A percentile compares a stretch with the other conserved stretches of the same genome.
Conservation (phyloP, 169 alveolate genomes). For the Cryptosporidium bovis region DNA sequence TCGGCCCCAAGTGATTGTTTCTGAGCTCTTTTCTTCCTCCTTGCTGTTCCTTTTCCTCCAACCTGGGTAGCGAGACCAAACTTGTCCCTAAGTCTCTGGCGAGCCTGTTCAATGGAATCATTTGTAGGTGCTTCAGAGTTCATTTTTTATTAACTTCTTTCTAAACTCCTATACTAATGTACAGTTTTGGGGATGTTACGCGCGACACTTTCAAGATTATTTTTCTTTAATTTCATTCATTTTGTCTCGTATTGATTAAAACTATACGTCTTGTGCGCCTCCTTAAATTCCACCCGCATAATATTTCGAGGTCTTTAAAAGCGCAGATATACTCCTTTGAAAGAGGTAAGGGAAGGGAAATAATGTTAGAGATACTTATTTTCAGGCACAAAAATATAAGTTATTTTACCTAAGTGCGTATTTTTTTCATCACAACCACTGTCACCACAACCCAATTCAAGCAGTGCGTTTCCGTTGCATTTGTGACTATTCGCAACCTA, state of each 20-base stretch:
- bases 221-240: conserved; percentile 1
- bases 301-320: background rate
- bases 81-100: conserved; percentile 92
- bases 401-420: no score
- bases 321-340: no score
- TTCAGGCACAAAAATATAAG: no score
- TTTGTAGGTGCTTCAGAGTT: conserved; percentile 89
- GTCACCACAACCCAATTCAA: no score
- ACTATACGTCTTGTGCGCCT: conserved; percentile 70
- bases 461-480: no score
- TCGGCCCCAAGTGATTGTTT: conserved; percentile 87
- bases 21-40: conserved; percentile 93
- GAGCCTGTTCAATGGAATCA: conserved; percentile 86
- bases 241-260: conserved; percentile 54
- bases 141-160: conserved; percentile 78
- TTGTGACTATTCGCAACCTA: no score
- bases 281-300: conserved; percentile 35
- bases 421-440: no score
- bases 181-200: conserved; percentile 31
- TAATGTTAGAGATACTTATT: no score
- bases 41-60: conserved; percentile 96
- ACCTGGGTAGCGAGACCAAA: conserved; percentile 91
- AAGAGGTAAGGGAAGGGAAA: no score
- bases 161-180: background rate
- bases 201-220: conserved; percentile 61